Conservation (phyloP, 257 asterid genomes). For the Asclepias syriaca region DNA sequence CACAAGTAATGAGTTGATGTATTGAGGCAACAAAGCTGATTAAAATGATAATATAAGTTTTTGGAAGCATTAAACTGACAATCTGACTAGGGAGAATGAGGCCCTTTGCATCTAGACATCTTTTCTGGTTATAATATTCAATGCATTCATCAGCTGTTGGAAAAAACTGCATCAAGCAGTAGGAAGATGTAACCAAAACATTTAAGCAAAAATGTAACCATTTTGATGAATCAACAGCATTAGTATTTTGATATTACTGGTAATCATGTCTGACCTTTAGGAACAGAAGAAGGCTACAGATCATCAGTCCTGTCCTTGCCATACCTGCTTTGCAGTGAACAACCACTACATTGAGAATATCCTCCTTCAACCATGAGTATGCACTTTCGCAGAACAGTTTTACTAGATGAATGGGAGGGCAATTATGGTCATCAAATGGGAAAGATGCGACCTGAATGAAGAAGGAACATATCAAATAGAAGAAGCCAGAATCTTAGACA, state of each 20-base stretch:
- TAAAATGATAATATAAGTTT: neutral
- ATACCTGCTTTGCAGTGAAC: slow-evolving; percentile 99
- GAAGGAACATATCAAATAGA: slow-evolving; percentile 17
- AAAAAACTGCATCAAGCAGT: slow-evolving; percentile 62
- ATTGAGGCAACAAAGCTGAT: slow-evolving; percentile 11
- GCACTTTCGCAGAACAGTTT: slow-evolving; percentile 92
- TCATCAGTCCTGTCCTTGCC: slow-evolving; percentile 98
- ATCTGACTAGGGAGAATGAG: slow-evolving; percentile 95
- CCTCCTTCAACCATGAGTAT: slow-evolving; percentile 93
- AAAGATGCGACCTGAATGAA: slow-evolving; percentile 83
- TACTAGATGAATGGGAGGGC: slow-evolving; percentile 91
- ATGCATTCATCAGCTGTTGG: slow-evolving; percentile 95
- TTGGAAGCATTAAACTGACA: slow-evolving; percentile 48
- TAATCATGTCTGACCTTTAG: slow-evolving; percentile 57
- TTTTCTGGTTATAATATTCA: slow-evolving; percentile 75
- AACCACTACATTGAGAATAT: slow-evolving; percentile 89
- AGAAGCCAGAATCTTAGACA: neutral
- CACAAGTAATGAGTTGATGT: slow-evolving; percentile 21
- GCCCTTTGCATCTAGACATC: slow-evolving; percentile 95
- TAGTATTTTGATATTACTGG: slow-evolving; percentile 11
- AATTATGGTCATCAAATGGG: slow-evolving; percentile 97
- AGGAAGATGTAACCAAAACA: slow-evolving; percentile 20
- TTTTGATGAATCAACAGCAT: slow-evolving; percentile 12
- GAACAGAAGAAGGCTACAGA: slow-evolving; percentile 91
- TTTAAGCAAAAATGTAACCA: slow-evolving; percentile 13